These are phyloP conservation scores for Metrosideros polymorpha DNA, from an alignment of 441 rosid species.

Conservation along the genomic window DNA sequence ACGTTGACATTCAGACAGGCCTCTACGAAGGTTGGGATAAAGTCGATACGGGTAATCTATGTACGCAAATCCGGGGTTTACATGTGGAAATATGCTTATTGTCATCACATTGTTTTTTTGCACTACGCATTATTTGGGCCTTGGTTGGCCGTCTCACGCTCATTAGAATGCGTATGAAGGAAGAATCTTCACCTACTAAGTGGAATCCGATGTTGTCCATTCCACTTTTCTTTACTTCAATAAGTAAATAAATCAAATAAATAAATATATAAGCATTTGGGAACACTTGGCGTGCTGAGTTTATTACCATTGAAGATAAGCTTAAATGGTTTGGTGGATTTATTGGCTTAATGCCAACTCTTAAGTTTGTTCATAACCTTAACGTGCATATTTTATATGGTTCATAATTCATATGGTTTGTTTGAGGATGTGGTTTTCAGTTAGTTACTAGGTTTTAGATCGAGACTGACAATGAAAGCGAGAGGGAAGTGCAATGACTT, in stretches of 20 bases:
- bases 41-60: neutral
- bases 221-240: neutral
- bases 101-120: neutral
- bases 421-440: neutral
- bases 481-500: too few relatives aligned
- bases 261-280: neutral
- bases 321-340: neutral
- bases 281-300: neutral
- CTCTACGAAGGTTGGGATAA: too few relatives aligned
- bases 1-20: too few relatives aligned
- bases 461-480: neutral
- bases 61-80: neutral
- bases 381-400: neutral
- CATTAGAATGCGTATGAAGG: neutral
- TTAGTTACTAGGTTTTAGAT: neutral
- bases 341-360: neutral
- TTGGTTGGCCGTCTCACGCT: neutral
- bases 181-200: neutral
- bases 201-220: neutral
- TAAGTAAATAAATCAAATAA: neutral
- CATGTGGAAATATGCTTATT: neutral
- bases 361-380: neutral
- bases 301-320: neutral
- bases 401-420: neutral
- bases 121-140: too few relatives aligned